These are phyloP conservation scores for Fusarium abutilonis DNA, from an alignment of 2,329 filamentous ascomycete genomes.

Conservation along the genomic window DNA sequence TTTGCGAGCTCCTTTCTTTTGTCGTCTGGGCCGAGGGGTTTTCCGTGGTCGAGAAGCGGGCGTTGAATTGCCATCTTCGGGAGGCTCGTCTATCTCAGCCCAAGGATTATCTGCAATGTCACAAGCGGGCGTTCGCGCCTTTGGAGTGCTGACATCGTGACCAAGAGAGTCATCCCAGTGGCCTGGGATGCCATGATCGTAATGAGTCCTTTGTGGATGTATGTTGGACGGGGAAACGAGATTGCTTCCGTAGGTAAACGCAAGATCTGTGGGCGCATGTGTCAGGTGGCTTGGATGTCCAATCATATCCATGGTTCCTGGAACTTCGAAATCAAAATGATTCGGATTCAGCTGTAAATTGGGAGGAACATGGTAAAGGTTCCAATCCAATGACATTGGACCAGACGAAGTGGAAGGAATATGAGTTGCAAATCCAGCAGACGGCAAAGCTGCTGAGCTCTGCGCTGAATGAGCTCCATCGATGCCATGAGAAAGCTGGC, in stretches of 20 bases:
- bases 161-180: slow-evolving; percentile 41
- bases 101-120: slow-evolving; percentile 39
- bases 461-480: slow-evolving; percentile 31
- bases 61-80: slow-evolving; percentile 13
- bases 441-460: slow-evolving; percentile 21
- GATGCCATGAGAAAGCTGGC: slow-evolving; percentile 17
- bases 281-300: slow-evolving; percentile 34
- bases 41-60: slow-evolving; percentile 34
- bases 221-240: slow-evolving; percentile 43
- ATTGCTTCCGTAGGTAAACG: slow-evolving; percentile 34
- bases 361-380: slow-evolving; percentile 35
- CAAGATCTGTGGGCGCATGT: slow-evolving; percentile 29
- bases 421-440: slow-evolving; percentile 28
- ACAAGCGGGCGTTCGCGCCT: slow-evolving; percentile 39
- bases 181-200: slow-evolving; percentile 22
- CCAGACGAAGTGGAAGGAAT: slow-evolving; percentile 24
- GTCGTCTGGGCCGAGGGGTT: slow-evolving; percentile 25
- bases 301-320: slow-evolving; percentile 33
- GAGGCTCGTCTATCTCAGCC: slow-evolving; percentile 38
- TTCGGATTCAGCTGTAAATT: slow-evolving; percentile 29
- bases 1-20: slow-evolving; percentile 37
- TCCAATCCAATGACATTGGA: slow-evolving; percentile 41
- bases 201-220: slow-evolving; percentile 35
- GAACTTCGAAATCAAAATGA: slow-evolving; percentile 41
- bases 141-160: slow-evolving; percentile 41